Conservation (phyloP, 2,329 filamentous ascomycete species). For the Magnaporthiopsis poae region DNA sequence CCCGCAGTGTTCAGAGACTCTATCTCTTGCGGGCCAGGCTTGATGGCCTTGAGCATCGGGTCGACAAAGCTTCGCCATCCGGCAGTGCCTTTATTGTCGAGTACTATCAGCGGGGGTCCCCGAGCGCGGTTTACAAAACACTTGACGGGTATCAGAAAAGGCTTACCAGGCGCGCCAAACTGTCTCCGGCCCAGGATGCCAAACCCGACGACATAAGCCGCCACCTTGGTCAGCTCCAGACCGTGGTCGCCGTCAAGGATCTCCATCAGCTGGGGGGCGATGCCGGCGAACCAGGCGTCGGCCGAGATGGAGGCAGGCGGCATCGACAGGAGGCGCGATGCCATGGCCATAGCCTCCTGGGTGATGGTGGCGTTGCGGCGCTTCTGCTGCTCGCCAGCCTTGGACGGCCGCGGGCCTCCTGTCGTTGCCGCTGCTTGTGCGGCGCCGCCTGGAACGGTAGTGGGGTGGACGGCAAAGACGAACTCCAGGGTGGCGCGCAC, state of each 20-base stretch:
- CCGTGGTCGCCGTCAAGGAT: conserved; percentile 54
- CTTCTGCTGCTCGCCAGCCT: conserved; percentile 32
- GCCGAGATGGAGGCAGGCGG: conserved; percentile 45
- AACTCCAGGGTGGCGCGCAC: conserved; percentile 62
- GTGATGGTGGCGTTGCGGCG: conserved; percentile 49
- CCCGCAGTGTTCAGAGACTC: neutral
- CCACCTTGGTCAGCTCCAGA: conserved; percentile 46
- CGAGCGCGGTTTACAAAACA: no score
- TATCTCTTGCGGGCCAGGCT: conserved; percentile 22
- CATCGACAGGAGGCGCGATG: conserved; percentile 50
- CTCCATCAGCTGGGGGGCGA: conserved; percentile 50
- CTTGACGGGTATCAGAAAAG: no score
- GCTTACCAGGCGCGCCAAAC: conserved; percentile 51
- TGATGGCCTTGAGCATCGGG: conserved; percentile 45
- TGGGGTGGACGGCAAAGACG: conserved; percentile 58
- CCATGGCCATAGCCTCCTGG: conserved; percentile 56
- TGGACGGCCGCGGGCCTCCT: conserved; percentile 1
- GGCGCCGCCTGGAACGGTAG: conserved; percentile 30
- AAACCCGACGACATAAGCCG: conserved; percentile 54
- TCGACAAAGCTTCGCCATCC: conserved; percentile 55
- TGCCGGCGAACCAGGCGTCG: conserved; percentile 49
- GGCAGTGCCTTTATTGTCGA: conserved; percentile 32
- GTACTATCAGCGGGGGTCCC: neutral
- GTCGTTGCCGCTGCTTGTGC: conserved; percentile 16
- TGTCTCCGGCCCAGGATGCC: conserved; percentile 56